phyloP scores from a whole-genome alignment of 1,284 basidiomycete species.

The Microbotryum intermedium region DNA sequence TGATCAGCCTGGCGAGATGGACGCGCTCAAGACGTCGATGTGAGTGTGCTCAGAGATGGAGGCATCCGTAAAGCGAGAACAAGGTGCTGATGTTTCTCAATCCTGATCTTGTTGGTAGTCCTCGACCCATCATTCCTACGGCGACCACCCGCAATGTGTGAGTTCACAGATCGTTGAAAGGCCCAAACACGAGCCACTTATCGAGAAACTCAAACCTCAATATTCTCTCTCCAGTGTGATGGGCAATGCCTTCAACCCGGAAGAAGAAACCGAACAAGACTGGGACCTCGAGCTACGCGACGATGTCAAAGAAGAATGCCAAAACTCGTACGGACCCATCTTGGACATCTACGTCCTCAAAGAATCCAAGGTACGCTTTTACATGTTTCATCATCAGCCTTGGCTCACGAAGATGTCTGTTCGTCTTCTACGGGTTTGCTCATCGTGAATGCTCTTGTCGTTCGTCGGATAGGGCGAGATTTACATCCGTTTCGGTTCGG shows the following conservation, averaged over 20 bases:
- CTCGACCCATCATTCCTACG: conserved; percentile 37
- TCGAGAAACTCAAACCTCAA: neutral
- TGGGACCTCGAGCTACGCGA: conserved; percentile 96
- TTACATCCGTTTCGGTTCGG: conserved; percentile 78
- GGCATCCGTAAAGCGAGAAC: too few species aligned
- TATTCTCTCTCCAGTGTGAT: conserved; percentile 45
- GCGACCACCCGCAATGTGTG: conserved; percentile 32
- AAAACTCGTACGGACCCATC: conserved; percentile 81
- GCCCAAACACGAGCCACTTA: too few species aligned
- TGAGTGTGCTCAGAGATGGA: too few species aligned
- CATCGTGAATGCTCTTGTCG: neutral
- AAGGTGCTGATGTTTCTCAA: neutral
- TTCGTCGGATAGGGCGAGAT: conserved; percentile 70
- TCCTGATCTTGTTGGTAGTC: neutral
- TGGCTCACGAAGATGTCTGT: neutral
- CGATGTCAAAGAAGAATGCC: conserved; percentile 85
- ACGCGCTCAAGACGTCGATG: conserved; percentile 44
- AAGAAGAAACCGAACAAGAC: conserved; percentile 88
- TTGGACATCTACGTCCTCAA: conserved; percentile 84
- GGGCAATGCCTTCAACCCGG: conserved; percentile 94
- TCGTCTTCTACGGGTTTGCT: neutral
- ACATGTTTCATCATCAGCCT: neutral
- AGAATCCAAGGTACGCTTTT: conserved; percentile 66
- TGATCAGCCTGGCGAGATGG: conserved; percentile 44
- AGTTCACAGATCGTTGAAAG: neutral